phyloP scores from a whole-genome alignment of 2,329 filamentous ascomycete species.

The Sphaerostilbella broomeana region DNA sequence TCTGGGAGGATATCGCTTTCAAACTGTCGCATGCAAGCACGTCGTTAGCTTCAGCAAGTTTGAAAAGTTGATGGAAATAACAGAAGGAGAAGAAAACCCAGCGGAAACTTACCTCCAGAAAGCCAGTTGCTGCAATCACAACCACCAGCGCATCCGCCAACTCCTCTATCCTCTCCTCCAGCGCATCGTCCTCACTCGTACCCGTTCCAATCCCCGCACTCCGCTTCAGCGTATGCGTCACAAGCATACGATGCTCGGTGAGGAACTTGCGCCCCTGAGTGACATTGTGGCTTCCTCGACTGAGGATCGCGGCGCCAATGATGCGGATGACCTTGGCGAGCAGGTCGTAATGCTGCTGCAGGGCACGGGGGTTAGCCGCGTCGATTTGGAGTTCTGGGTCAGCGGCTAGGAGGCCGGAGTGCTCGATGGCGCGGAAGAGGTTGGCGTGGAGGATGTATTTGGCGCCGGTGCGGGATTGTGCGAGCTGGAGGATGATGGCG shows the following conservation, averaged over 20 bases:
- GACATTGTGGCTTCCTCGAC: constrained; percentile 75
- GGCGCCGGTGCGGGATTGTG: constrained; percentile 77
- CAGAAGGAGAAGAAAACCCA: background rate
- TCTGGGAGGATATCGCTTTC: constrained; percentile 34
- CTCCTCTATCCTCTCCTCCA: constrained; percentile 62
- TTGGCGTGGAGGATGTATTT: constrained; percentile 83
- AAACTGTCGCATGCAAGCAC: constrained; percentile 27
- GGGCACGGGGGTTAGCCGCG: constrained; percentile 59
- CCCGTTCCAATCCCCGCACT: constrained; percentile 66
- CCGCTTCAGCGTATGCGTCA: constrained; percentile 85
- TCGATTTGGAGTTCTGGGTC: constrained; percentile 90
- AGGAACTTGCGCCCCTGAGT: constrained; percentile 75
- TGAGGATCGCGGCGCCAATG: constrained; percentile 73
- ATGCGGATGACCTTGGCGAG: constrained; percentile 76
- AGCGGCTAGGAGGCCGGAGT: constrained; percentile 77
- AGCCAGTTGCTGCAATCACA: constrained; percentile 74
- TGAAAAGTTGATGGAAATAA: background rate
- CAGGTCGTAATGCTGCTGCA: constrained; percentile 77
- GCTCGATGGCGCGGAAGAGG: constrained; percentile 72
- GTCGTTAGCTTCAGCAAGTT: background rate
- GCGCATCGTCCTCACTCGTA: constrained; percentile 28
- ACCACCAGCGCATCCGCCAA: constrained; percentile 80
- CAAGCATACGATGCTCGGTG: constrained; percentile 71
- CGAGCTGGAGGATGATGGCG: constrained; percentile 74
- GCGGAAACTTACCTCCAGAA: constrained; percentile 65